Evolutionary conservation across 129 eudicot species (phyloP), one percentile per base, ranked within the genome.

Genomic region (Pseudognaphalium luteoalbum): DNA sequence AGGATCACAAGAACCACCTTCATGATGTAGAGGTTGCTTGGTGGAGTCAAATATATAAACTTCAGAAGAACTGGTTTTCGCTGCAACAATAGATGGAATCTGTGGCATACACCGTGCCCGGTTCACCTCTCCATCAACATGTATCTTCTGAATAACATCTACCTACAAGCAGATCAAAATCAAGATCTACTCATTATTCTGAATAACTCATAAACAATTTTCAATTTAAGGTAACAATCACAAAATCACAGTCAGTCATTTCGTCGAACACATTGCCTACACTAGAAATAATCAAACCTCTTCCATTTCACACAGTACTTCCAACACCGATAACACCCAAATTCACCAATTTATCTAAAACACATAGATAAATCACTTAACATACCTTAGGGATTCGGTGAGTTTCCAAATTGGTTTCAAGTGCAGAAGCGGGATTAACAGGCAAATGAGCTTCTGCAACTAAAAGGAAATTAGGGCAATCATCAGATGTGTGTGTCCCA

Each of bases 401-500:
- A 74, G 81, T 72, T 7, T 87, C 87, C 69, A 81, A 63, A 72
- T 77, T 84, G 22, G 85, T 75, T 54, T 71, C 85, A 22, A 85
- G 62, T 20, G 91, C 74, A 12, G 87, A 73, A 3, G 85, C 47
- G 25, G 89, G 87, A 57, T 85, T 73, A 20, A 79, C 80, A 14
- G 98, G 98, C 67, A 94, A 79, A 80, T 78, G 87, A 6, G 84
- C 97, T 56, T 91, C 89, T 3, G 99, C 99, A 67, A 94, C 82
- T 42, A 94, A 79, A 39, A 94, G 90, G 68, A 78, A 91, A 75
- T 94, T 94, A 33, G 97, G 96, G 70, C 33, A 52, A 35, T 83
- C 92, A 22, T 94, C 99, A 70, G 97, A 86, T 15, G 99, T 94
- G 81, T 94, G 99, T 21, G 99, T 94, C n/a, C 97, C 99, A 1